phyloP scores from a whole-genome alignment of 331 rosid genomes.

The Phaseolus coccineus region DNA sequence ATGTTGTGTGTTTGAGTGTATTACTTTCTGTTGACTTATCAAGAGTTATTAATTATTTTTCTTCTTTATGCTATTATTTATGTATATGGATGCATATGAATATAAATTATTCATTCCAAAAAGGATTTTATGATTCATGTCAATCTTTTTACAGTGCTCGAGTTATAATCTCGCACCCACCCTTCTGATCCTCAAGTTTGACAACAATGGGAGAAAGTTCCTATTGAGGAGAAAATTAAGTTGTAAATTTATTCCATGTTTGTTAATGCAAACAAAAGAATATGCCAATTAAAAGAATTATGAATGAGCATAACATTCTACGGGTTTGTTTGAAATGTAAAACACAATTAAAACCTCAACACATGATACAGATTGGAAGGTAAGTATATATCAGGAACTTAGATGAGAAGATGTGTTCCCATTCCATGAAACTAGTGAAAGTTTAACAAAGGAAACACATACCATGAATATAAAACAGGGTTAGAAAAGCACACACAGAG shows the following conservation, averaged over 20 bases:
- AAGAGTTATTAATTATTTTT: no score
- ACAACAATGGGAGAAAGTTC: background rate
- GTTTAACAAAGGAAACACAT: conserved; percentile 14
- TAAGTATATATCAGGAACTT: conserved; percentile 7
- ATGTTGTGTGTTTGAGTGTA: no score
- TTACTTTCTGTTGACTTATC: no score
- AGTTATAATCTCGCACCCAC: no score
- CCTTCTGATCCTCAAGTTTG: no score
- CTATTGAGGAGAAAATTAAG: conserved; percentile 2
- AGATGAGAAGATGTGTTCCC: conserved; percentile 25
- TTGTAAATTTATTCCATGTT: conserved; percentile 17
- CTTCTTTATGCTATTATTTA: no score
- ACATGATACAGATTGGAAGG: background rate
- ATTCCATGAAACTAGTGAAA: background rate
- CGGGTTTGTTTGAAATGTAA: conserved; percentile 9
- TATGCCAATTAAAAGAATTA: background rate
- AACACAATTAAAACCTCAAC: conserved; percentile 21
- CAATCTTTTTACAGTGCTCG: no score
- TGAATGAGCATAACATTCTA: background rate
- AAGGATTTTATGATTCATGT: no score
- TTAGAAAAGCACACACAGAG: conserved; percentile 21
- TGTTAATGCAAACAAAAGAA: conserved; percentile 28
- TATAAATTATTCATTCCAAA: no score
- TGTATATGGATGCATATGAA: no score
- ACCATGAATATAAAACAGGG: conserved; percentile 17